Conservation (phyloP, 2,329 filamentous ascomycete genomes). For the Colletotrichum scovillei region DNA sequence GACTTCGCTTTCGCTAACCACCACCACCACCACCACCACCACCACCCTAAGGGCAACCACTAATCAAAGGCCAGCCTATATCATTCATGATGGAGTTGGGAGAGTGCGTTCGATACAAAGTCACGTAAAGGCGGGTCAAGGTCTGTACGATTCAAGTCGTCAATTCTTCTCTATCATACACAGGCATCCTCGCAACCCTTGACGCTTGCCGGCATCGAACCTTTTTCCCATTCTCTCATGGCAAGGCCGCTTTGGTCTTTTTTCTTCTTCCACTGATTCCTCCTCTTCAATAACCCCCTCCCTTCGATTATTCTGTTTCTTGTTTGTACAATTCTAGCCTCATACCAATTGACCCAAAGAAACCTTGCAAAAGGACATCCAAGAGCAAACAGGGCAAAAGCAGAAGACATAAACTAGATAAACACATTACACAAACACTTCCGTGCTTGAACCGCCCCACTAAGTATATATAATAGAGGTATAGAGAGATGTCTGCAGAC, state of each 20-base stretch:
- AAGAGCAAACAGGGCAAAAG: not conserved
- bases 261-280: not conserved
- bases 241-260: not conserved
- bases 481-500: constrained; percentile 14
- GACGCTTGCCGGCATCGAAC: not conserved
- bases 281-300: not conserved
- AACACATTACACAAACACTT: constrained; percentile 31
- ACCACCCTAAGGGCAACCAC: not conserved
- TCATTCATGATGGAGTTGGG: not conserved
- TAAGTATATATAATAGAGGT: constrained; percentile 23
- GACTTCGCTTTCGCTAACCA: no score
- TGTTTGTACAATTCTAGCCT: constrained; percentile 10
- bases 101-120: not conserved
- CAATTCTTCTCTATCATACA: constrained; percentile 27
- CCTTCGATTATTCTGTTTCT: not conserved
- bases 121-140: not conserved
- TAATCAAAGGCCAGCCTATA: not conserved
- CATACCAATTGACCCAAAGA: not conserved
- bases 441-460: constrained; percentile 10
- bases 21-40: no score
- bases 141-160: constrained; percentile 12
- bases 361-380: not conserved
- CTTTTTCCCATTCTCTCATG: not conserved
- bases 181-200: not conserved
- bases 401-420: constrained; percentile 15